Percentiles rank a stretch among this genome's conserved stretches.
These are phyloP conservation scores for Fagus crenata DNA, from an alignment of 306 rosid genomes.

Conservation along the genomic window DNA sequence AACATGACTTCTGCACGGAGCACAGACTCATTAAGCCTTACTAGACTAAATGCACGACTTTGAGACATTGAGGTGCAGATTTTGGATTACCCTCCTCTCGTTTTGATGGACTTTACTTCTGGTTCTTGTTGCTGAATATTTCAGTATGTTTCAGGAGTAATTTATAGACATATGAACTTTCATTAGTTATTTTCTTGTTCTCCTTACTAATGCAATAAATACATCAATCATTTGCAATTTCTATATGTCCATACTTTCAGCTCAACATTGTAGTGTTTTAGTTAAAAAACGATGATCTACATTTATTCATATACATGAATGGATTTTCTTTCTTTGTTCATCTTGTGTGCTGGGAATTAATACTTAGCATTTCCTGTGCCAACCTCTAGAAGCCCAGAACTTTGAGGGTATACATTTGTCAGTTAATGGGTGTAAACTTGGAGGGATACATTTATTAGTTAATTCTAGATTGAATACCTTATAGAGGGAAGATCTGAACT, in stretches of 20 bases:
- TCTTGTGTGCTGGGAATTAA: not conserved
- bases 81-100: not conserved
- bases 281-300: not conserved
- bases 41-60: constrained; percentile 53
- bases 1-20: constrained; percentile 19
- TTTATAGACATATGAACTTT: not conserved
- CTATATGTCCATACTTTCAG: not conserved
- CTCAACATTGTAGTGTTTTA: not conserved
- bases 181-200: not conserved
- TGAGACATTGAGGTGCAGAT: constrained; percentile 39
- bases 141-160: not conserved
- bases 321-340: not conserved
- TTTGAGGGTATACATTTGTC: not conserved
- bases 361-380: not conserved
- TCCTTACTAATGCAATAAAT: not conserved
- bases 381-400: not conserved
- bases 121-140: not conserved
- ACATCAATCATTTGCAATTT: not conserved
- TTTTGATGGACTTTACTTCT: not conserved
- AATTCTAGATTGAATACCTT: not conserved
- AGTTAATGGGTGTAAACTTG: no score
- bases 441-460: not conserved
- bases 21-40: constrained; percentile 37
- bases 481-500: not conserved
- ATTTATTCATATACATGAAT: not conserved